Evolutionary conservation across 306 rosid species (phyloP).

Genomic region (Cotoneaster glaucophyllus): DNA sequence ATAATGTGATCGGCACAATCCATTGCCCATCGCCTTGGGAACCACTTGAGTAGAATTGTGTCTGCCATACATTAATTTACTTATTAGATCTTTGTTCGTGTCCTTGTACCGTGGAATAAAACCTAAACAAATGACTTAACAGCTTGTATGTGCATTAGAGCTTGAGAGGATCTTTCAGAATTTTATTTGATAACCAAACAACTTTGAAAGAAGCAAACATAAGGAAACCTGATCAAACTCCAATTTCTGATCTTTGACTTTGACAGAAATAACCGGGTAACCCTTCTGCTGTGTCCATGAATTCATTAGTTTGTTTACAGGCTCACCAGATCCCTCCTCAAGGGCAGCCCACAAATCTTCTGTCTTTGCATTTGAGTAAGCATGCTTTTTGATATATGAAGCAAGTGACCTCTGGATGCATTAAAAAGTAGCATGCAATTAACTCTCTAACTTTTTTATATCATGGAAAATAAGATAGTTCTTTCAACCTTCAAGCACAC

Average conservation of each 20-base stretch:
- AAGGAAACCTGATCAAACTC: slow-evolving; percentile 76
- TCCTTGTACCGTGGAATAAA: not conserved
- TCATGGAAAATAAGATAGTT: not conserved
- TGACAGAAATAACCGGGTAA: slow-evolving; percentile 79
- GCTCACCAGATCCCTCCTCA: slow-evolving; percentile 90
- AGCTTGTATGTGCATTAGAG: not conserved
- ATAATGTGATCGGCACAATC: slow-evolving; percentile 76
- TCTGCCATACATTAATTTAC: slow-evolving; percentile 40
- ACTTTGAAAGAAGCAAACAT: slow-evolving; percentile 6
- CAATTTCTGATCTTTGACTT: slow-evolving; percentile 51
- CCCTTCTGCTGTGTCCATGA: slow-evolving; percentile 95
- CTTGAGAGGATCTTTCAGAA: not conserved
- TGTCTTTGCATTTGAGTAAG: slow-evolving; percentile 78
- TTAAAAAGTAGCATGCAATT: not conserved
- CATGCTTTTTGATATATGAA: slow-evolving; percentile 67
- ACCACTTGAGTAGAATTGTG: slow-evolving; percentile 78
- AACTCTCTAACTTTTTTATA: not conserved
- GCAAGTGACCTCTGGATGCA: slow-evolving; percentile 80
- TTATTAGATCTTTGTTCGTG: not conserved
- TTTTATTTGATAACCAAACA: not conserved
- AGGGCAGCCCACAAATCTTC: slow-evolving; percentile 95
- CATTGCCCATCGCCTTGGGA: slow-evolving; percentile 75
- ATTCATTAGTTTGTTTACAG: slow-evolving; percentile 79
- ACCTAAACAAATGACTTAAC: not conserved
- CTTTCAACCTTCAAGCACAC: not conserved